Evolutionary conservation across 2,329 filamentous ascomycete genomes (phyloP), one percentile per base, ranked within the genome.

Genomic region (Stylonectria norvegica): DNA sequence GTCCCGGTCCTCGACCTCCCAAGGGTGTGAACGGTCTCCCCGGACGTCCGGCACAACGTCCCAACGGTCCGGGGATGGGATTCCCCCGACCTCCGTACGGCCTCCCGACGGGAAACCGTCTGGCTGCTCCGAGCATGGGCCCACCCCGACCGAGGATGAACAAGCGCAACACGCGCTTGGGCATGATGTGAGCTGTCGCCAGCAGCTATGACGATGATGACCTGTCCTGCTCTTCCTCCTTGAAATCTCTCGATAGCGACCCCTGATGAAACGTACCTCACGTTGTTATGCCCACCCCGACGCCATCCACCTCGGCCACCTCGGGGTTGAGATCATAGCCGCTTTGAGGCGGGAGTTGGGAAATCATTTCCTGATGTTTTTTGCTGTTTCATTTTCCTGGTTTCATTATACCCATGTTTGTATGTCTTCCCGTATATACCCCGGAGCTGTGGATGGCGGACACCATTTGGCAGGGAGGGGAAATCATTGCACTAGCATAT

Each of bases 141-240:
- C 54, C 43, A 40, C 55, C 56, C 66, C 66, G 54, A 31, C 70
- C 73, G 35, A 67, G 65, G 48, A 78, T 81, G 76, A 77, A 80
- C 65, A 81, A 80, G 68, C 71, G 78, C 49, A 79, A 76, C 69
- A 81, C 78, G 44, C 69, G 78, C 46, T 58, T 81, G 37, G 76
- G 77, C 43, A 78, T 78, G 71, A 76, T 79, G 67, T 71, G 57
- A 66, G 30, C 15, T 7, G 17, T n/a, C 19, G 7, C 19, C 14
- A 9, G 8, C 8, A 6, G 30, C 15, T 8, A 32, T 32, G 7
- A 32, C 16, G 30, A 32, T n/a, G n/a, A n/a, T 43, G 45, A 51
- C 40, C 42, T 55, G 36, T 48, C 38, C 34, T n/a, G 30, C 39
- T 38, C 32, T 32, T 32, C 36, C 34, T 37, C 27, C 27, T 30